Base-by-base conservation (phyloP, 225 moss, liverwort and hornwort genomes). In the Marchantia paleacea region DNA sequence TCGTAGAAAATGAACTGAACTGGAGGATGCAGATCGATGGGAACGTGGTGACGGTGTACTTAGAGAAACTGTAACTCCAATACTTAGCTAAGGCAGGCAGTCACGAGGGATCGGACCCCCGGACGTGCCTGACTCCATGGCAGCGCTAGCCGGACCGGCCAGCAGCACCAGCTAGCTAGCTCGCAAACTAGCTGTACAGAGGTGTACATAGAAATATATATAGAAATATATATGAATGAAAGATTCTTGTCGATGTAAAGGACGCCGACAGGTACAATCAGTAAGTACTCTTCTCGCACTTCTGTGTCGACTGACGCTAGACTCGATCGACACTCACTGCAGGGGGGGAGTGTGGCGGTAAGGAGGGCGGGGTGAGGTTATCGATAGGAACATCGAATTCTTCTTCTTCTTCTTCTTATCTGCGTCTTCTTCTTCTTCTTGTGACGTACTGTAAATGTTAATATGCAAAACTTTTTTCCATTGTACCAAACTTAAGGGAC, bases 381-480 rank as follows among this genome's bases (percentile, higher is more conserved):
- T 70, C 18, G 48, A 70, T 49, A 47, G 69, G 9, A 39, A 15
- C 69, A 31, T 70, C 69, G 47, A 70, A 22, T 47, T 70, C 47
- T 20, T 70, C 18, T 66, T 66, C 20, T 61, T 18, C 16, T 22
- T 18, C 18, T 22, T 61, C 18, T 61, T 61, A 39, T 70, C 47
- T 20, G 31, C 18, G 26, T 66, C 16, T 22, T 18, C 18, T 22
- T 61, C 18, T 61, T 61, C 61, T 22, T 62, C 9, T 10, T 61
- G 22, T 61, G 24, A 24, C 24, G 10, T 18, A 22, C 22, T 22
- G 28, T 26, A 69, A 69, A 69, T 69, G 30, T 70, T 70, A 70
- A 49, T 75, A 75, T 31, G 57, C 75, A 76, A 76, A 76, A 76
- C 47, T 48, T 57, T 62, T 62, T 31, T 62, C 76, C 39, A 62